Evolutionary conservation across 768 basidiomycete species (phyloP).

Genomic region (Terana coerulea): DNA sequence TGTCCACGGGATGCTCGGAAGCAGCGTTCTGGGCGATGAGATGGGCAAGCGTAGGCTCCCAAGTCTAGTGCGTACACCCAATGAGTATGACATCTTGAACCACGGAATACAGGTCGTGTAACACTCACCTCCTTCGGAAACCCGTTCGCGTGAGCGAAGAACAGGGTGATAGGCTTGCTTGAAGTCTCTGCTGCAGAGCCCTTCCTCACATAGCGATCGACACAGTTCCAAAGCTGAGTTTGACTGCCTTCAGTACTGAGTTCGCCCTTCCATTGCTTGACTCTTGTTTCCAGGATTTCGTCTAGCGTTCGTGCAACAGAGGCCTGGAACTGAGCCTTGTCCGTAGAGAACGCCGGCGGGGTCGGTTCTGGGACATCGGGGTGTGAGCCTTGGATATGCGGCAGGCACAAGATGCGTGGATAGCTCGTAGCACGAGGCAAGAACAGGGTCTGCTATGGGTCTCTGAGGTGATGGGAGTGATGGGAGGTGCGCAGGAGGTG

Average conservation of each 20-base stretch:
- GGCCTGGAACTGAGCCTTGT: conserved; percentile 29
- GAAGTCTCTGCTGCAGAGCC: conserved; percentile 18
- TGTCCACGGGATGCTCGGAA: conserved; percentile 23
- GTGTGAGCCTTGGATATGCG: conserved; percentile 45
- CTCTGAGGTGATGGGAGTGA: conserved; percentile 38
- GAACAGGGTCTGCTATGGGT: conserved; percentile 22
- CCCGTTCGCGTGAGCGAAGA: conserved; percentile 83
- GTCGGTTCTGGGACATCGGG: conserved; percentile 36
- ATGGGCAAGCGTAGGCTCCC: conserved; percentile 62
- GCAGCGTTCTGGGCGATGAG: conserved; percentile 44
- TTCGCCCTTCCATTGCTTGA: conserved; percentile 25
- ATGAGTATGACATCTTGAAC: background rate
- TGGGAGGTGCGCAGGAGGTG: conserved; percentile 22
- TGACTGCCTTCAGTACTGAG: conserved; percentile 20
- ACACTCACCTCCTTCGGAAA: conserved; percentile 76
- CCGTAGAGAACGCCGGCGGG: conserved; percentile 26
- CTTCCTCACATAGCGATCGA: conserved; percentile 64
- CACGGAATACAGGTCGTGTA: background rate
- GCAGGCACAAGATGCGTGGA: conserved; percentile 56
- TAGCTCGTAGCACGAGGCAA: conserved; percentile 31
- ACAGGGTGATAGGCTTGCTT: conserved; percentile 57
- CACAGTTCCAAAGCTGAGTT: conserved; percentile 59
- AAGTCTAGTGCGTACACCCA: conserved; percentile 48
- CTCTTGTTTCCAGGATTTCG: conserved; percentile 30
- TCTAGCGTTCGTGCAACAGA: conserved; percentile 22